Evolutionary conservation across 805 yeast species (phyloP), one percentile per base, ranked within the genome.

Genomic region (Barnettozyma botsteinii): DNA sequence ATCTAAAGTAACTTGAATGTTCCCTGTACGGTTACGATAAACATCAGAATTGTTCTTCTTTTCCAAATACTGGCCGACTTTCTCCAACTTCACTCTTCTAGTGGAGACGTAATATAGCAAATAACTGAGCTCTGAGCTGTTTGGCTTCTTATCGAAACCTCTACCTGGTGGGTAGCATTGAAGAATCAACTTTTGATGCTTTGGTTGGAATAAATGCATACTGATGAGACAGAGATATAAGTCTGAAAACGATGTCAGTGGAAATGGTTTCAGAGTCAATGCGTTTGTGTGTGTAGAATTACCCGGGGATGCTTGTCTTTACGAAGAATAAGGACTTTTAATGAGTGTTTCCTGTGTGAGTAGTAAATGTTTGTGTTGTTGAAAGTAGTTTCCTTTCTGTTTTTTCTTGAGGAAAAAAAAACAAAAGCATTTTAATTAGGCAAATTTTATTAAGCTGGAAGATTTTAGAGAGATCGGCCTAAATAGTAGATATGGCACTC

Each of bases 81-180:
- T 91, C 51, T 85, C 93, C 47, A 93, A 69, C 59, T 93, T 91
- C 24, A 87, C 81, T 40, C 96, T 71, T 52, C 97, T 71, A 4
- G 96, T 82, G 30, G 94, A 80, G 17, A 95, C 96, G 60, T 91
- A 91, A 67, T 84, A 91, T 24, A 91, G 65, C 50, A 91, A 69
- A 57, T 88, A 87, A 43, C 94, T 82, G 34, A 94, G 71, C 59
- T 93, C 98, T 17, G 95, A 86, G 2, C 95, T 79, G 59, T 91
- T 89, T 13, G 98, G 95, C 53, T 83, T 81, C 65, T 89, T 89
- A 55, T 89, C 98, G 6, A 74, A 73, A 7, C 79, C 81, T 45
- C 87, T 73, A 2, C 97, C 96, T 2, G 93, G 75, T 6, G 96
- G 98, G 60, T 91, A 91, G 66, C 98, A 93, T 60, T 86, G 95